Evolutionary conservation across 2,329 filamentous ascomycete genomes (phyloP).

Genomic region (Seiridium cupressi): DNA sequence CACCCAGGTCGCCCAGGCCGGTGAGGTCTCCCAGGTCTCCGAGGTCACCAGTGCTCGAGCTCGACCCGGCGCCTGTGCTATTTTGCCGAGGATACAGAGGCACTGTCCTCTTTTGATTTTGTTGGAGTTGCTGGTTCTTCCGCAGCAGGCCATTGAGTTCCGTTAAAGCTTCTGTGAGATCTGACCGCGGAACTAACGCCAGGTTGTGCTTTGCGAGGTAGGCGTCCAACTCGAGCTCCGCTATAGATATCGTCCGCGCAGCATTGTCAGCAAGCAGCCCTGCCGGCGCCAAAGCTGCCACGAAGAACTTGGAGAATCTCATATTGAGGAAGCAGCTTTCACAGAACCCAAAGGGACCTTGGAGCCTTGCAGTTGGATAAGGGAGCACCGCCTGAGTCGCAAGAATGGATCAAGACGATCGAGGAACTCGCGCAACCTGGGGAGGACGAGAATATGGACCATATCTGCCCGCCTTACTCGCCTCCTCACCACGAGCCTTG

Average conservation of each 20-base stretch:
- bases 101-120: not conserved
- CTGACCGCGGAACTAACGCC: constrained; percentile 41
- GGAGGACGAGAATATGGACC: constrained; percentile 1
- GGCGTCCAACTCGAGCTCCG: constrained; percentile 37
- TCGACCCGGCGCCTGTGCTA: constrained; percentile 14
- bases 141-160: constrained; percentile 40
- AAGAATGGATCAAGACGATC: not conserved
- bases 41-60: constrained; percentile 11
- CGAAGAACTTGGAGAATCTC: constrained; percentile 34
- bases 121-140: constrained; percentile 25
- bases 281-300: constrained; percentile 31
- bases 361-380: not conserved
- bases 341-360: not conserved
- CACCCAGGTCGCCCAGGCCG: constrained; percentile 23
- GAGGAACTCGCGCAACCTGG: not conserved
- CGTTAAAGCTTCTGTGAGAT: constrained; percentile 41
- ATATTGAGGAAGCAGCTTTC: constrained; percentile 23
- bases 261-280: constrained; percentile 27
- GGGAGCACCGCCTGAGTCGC: not conserved
- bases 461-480: not conserved
- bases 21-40: constrained; percentile 11
- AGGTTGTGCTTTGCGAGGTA: constrained; percentile 41
- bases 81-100: constrained; percentile 25
- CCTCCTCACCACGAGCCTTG: not conserved
- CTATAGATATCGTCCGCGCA: constrained; percentile 22